Base-by-base conservation (phyloP, 441 rosid species). In the Flueggea neowawraea region DNA sequence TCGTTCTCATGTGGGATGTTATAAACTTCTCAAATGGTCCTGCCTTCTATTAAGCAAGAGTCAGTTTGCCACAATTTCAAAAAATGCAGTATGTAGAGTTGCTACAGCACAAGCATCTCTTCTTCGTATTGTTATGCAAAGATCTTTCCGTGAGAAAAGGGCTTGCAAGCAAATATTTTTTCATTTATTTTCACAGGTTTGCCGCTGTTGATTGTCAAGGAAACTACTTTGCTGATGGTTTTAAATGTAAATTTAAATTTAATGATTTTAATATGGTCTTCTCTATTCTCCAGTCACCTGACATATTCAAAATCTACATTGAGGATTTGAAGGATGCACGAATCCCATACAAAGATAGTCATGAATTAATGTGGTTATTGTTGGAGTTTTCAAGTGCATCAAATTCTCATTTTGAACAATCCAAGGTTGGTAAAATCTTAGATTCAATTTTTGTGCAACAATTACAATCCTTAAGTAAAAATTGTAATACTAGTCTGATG, bases 21-120 rank as follows among this genome's bases (percentile, higher is more conserved):
- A 78, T 66, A 82, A 87, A 77, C 87, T 95, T 54, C 87, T 95
- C 66, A 73, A 80, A 47, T 95, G 98, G 99, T 88, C 98, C 5
- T 87, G 95, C 63, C 81, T 95, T 67, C 83, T 95, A 36, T 75
- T 95, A 68, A 75, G 69, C 51, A 81, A 76, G 65, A 90, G 97
- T 72, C 87, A 85, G 58, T 95, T 95, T 74, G 77, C 86, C 16
- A 68, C 91, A 12, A 75, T 79, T 77, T 84, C 98, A 6, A 90
- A 80, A 83, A 90, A 82, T 82, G 98, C 87, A 33, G 76, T 88
- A 54, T 80, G 77, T 75, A 85, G 90, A 76, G 85, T 90, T 47
- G 96, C 95, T 31, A 80, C 87, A 32, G 80, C 82, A 9, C 99
- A 95, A 79, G 87, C 91, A 65, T 78, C 83, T n/a, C 63, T 87